Evolutionary conservation across 176 grass and related monocot species (phyloP).

Genomic region (Carex littledalei): DNA sequence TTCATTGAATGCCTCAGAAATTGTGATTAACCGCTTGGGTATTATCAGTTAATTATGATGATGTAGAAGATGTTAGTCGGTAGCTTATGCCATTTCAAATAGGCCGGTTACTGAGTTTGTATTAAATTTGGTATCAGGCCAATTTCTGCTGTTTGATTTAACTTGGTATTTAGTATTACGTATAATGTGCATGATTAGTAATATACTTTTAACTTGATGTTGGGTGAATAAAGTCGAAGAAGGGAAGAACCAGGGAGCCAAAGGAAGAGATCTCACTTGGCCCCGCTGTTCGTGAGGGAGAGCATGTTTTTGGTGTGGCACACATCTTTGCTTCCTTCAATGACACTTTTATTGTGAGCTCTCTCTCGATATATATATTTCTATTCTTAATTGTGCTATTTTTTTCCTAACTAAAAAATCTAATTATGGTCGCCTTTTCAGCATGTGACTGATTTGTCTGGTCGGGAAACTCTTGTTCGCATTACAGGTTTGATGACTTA

Average conservation of each 20-base stretch:
- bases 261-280: constrained; percentile 82
- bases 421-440: constrained; percentile 20
- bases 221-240: constrained; percentile 41
- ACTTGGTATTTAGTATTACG: not conserved
- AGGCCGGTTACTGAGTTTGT: not conserved
- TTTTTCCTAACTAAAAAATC: not conserved
- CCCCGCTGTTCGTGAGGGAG: constrained; percentile 66
- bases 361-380: not conserved
- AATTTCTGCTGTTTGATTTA: not conserved
- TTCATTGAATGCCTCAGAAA: not conserved
- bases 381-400: not conserved
- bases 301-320: constrained; percentile 74
- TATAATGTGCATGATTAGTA: not conserved
- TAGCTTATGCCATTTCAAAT: not conserved
- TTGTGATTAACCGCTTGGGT: not conserved
- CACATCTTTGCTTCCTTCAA: constrained; percentile 82
- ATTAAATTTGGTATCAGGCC: not conserved
- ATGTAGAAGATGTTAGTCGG: not conserved
- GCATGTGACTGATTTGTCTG: constrained; percentile 81
- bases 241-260: constrained; percentile 69
- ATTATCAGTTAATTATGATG: not conserved
- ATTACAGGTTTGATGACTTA: constrained; percentile 48
- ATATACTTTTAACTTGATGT: not conserved
- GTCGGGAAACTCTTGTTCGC: constrained; percentile 70
- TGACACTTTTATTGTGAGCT: constrained; percentile 75